Percentiles rank a stretch among this genome's conserved stretches.
phyloP scores from a whole-genome alignment of 129 eudicot species.

The Flaveria brownii region DNA sequence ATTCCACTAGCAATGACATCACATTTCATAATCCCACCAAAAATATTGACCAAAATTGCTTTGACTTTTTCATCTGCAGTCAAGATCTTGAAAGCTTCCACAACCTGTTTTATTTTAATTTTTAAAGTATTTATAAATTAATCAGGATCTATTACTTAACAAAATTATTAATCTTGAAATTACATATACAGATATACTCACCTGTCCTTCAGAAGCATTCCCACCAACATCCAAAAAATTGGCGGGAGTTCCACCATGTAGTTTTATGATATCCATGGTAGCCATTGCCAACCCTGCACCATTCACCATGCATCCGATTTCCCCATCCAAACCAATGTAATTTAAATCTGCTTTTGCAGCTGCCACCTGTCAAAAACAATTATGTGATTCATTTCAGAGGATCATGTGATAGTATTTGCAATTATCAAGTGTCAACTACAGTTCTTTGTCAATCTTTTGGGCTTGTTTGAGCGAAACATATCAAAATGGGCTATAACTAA shows the following conservation, averaged over 20 bases:
- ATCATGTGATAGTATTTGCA: slow-evolving; percentile 12
- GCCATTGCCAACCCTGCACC: slow-evolving; percentile 99
- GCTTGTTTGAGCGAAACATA: slow-evolving; percentile 1
- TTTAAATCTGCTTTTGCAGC: slow-evolving; percentile 94
- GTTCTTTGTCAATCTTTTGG: slow-evolving; percentile 1
- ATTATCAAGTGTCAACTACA: background rate
- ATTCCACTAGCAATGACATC: slow-evolving; percentile 97
- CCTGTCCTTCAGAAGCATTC: slow-evolving; percentile 94
- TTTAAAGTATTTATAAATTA: background rate
- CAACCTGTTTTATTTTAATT: slow-evolving; percentile 54
- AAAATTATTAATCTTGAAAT: background rate
- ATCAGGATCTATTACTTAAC: slow-evolving; percentile 1
- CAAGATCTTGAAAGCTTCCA: slow-evolving; percentile 95
- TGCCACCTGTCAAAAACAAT: slow-evolving; percentile 60
- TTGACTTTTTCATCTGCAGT: slow-evolving; percentile 96
- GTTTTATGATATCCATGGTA: slow-evolving; percentile 96
- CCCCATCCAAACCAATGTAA: slow-evolving; percentile 97
- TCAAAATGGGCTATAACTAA: background rate
- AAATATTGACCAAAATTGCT: slow-evolving; percentile 91
- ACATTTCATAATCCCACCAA: slow-evolving; percentile 99
- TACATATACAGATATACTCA: slow-evolving; percentile 7
- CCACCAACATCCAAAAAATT: slow-evolving; percentile 98
- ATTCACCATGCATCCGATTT: slow-evolving; percentile 97
- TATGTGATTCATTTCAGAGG: slow-evolving; percentile 6
- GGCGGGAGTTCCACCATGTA: slow-evolving; percentile 99